These are phyloP conservation scores for Exophiala oligosperma DNA, from an alignment of 2,329 filamentous ascomycete species.

Conservation along the genomic window DNA sequence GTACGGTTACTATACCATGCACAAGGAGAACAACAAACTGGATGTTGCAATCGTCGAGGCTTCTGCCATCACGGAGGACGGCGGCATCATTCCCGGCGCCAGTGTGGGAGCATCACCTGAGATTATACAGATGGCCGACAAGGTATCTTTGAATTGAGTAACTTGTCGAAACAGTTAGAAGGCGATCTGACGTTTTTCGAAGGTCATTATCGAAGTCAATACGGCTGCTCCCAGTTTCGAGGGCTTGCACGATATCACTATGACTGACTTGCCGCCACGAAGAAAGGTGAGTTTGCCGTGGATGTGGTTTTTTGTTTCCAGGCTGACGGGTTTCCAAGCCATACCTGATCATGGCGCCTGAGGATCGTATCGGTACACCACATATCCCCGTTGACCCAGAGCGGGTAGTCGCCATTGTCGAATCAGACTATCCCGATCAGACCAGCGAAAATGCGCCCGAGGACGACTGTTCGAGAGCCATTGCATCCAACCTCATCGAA, in stretches of 20 bases:
- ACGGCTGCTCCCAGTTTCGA: slow-evolving; percentile 81
- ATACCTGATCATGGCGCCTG: slow-evolving; percentile 75
- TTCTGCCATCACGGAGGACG: slow-evolving; percentile 82
- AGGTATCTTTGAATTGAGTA: slow-evolving; percentile 46
- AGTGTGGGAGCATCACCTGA: slow-evolving; percentile 84
- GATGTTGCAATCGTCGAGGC: slow-evolving; percentile 86
- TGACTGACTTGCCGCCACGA: slow-evolving; percentile 78
- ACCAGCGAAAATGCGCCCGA: slow-evolving; percentile 74
- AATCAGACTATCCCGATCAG: slow-evolving; percentile 79
- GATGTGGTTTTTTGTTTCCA: too few relatives aligned
- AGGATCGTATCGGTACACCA: slow-evolving; percentile 81
- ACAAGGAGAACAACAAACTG: slow-evolving; percentile 70
- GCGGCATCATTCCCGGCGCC: slow-evolving; percentile 83
- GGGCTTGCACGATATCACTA: slow-evolving; percentile 86
- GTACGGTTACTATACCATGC: slow-evolving; percentile 78
- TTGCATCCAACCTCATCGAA: slow-evolving; percentile 79
- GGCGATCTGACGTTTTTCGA: not conserved
- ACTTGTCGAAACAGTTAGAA: too few relatives aligned
- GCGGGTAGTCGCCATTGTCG: slow-evolving; percentile 79
- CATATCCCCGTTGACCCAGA: slow-evolving; percentile 83
- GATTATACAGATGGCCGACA: slow-evolving; percentile 86
- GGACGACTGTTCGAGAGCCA: slow-evolving; percentile 70
- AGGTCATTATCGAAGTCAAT: slow-evolving; percentile 89
- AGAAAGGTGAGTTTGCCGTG: slow-evolving; percentile 59
- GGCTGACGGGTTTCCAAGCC: slow-evolving; percentile 10